These are phyloP conservation scores for Mollisia scopiformis DNA, from an alignment of 2,329 filamentous ascomycete species.

Conservation along the genomic window DNA sequence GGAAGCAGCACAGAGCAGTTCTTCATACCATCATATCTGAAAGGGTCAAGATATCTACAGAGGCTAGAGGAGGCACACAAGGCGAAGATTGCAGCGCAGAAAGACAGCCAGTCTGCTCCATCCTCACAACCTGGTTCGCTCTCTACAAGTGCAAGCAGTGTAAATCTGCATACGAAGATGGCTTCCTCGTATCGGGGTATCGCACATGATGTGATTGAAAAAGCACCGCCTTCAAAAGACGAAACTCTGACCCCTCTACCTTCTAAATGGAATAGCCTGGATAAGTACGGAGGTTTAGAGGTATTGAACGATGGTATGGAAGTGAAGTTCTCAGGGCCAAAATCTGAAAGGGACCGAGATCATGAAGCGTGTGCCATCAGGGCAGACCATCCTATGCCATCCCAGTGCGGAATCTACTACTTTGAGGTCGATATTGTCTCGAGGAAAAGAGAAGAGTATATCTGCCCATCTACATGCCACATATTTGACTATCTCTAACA, in stretches of 20 bases:
- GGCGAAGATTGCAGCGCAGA: constrained; percentile 56
- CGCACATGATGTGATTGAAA: constrained; percentile 83
- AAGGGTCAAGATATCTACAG: constrained; percentile 76
- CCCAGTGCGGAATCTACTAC: constrained; percentile 92
- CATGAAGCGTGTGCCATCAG: constrained; percentile 83
- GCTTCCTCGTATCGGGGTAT: constrained; percentile 73
- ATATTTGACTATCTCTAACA: constrained; percentile 17
- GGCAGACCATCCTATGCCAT: constrained; percentile 83
- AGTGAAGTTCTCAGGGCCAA: constrained; percentile 60
- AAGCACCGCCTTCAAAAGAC: constrained; percentile 62
- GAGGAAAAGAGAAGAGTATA: constrained; percentile 69
- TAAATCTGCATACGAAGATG: constrained; percentile 56
- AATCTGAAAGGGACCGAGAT: constrained; percentile 53
- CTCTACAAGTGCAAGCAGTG: constrained; percentile 59
- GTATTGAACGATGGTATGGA: constrained; percentile 74
- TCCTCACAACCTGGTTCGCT: constrained; percentile 49
- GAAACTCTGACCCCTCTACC: constrained; percentile 73
- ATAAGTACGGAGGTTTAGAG: constrained; percentile 76
- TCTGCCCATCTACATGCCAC: constrained; percentile 6
- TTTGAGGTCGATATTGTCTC: constrained; percentile 74
- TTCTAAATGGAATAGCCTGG: constrained; percentile 77
- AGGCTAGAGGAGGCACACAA: constrained; percentile 73
- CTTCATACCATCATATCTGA: constrained; percentile 85
- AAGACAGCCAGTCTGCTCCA: constrained; percentile 43
- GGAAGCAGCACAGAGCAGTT: constrained; percentile 49